Conservation (phyloP, 2,329 filamentous ascomycete genomes). For the Penicillium psychrosexuale region DNA sequence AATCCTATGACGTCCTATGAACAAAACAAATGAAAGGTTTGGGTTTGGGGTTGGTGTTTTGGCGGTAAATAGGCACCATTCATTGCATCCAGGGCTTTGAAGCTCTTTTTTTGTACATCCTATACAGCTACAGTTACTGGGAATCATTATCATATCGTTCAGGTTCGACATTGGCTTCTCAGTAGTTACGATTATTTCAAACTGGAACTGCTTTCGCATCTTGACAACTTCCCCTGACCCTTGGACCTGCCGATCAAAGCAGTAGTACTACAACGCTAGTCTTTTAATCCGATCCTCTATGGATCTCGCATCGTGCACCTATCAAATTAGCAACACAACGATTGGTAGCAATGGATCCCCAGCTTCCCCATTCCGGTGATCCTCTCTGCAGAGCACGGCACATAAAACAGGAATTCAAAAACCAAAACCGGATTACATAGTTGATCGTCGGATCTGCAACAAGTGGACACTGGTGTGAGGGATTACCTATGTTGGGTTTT, state of each 20-base stretch:
- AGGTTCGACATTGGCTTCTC: background rate
- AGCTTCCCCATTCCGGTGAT: constrained; percentile 4
- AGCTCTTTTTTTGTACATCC: constrained; percentile 1
- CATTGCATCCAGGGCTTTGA: background rate
- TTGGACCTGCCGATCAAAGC: background rate
- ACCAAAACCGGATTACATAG: constrained; percentile 14
- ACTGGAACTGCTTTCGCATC: background rate
- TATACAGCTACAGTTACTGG: background rate
- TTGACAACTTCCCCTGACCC: background rate
- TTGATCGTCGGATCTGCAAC: constrained; percentile 13
- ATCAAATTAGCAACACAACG: background rate
- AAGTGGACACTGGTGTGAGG: background rate
- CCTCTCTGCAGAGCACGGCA: constrained; percentile 9
- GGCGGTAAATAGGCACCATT: constrained; percentile 4
- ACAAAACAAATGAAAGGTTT: background rate
- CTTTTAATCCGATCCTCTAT: background rate
- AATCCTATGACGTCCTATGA: constrained; percentile 25
- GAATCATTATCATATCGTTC: constrained; percentile 1
- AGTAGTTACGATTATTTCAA: background rate
- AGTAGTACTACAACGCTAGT: background rate
- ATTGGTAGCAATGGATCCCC: constrained; percentile 6
- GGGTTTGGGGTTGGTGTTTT: background rate
- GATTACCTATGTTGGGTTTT: background rate
- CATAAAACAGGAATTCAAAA: constrained; percentile 14
- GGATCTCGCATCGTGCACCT: background rate